Evolutionary conservation across 2,329 filamentous ascomycete species (phyloP).

Genomic region (Colletotrichum sp.): DNA sequence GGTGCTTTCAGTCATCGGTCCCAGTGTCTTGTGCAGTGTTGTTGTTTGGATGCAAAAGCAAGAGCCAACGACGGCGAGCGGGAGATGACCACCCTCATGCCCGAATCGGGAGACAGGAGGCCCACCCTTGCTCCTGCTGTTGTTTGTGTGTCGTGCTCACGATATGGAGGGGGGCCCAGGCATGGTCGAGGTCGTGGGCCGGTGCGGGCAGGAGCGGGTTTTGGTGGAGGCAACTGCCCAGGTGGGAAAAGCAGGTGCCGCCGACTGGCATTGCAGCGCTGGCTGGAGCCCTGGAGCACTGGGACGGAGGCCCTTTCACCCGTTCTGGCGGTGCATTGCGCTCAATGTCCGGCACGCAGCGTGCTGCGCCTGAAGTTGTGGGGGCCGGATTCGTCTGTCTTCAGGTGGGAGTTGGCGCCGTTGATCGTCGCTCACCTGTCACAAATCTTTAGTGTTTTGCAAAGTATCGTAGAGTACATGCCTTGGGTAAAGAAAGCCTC

Average conservation of each 20-base stretch:
- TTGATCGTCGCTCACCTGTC: slow-evolving; percentile 16
- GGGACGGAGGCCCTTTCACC: neutral
- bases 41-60: neutral
- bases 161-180: neutral
- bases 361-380: slow-evolving; percentile 16
- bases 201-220: neutral
- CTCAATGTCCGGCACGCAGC: slow-evolving; percentile 8
- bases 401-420: slow-evolving; percentile 15
- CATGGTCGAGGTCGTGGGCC: neutral
- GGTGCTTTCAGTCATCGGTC: neutral
- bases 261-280: neutral
- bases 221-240: neutral
- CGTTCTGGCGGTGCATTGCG: slow-evolving; percentile 2
- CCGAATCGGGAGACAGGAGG: neutral
- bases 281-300: neutral
- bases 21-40: neutral
- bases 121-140: neutral
- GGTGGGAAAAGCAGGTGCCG: neutral
- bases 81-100: slow-evolving; percentile 8
- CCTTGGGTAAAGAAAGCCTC: neutral
- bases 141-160: neutral
- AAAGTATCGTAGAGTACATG: neutral
- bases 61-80: neutral
- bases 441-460: neutral
- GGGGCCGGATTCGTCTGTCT: neutral